These are phyloP conservation scores for Torrubiellomyces zombiae DNA, from an alignment of 2,329 filamentous ascomycete species.

Conservation along the genomic window DNA sequence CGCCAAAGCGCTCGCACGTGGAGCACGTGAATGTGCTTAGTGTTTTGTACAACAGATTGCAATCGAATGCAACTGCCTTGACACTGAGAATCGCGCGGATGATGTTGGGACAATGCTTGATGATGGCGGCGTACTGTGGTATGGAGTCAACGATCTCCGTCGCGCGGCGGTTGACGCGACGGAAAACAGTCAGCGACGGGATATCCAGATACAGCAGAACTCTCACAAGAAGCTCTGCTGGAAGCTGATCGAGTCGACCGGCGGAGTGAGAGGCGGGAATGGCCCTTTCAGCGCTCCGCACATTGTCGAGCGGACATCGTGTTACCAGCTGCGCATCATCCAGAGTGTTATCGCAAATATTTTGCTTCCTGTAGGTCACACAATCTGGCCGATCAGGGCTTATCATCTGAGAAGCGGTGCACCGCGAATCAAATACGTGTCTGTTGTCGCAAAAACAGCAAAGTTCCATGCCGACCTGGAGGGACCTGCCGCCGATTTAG, in stretches of 20 bases:
- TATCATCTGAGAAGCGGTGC: too few species aligned
- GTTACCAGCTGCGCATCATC: constrained; percentile 1
- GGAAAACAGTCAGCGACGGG: constrained; percentile 17
- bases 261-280: constrained; percentile 3
- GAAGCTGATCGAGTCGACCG: constrained; percentile 14
- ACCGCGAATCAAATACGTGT: too few species aligned
- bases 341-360: constrained; percentile 1
- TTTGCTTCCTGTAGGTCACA: neutral
- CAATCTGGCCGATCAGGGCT: too few species aligned
- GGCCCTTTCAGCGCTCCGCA: neutral
- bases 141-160: constrained; percentile 19
- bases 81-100: constrained; percentile 18
- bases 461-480: too few species aligned
- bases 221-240: constrained; percentile 13
- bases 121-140: constrained; percentile 15
- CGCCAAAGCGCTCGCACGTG: constrained; percentile 19
- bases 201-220: constrained; percentile 16
- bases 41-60: constrained; percentile 14
- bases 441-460: too few species aligned
- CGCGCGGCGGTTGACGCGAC: constrained; percentile 17
- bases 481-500: too few species aligned
- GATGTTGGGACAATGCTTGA: constrained; percentile 13
- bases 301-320: constrained; percentile 2
- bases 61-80: constrained; percentile 13
- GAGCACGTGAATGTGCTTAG: constrained; percentile 16